Base-by-base conservation (phyloP, 495 filamentous ascomycete species). In the Penicillium alfredii region DNA sequence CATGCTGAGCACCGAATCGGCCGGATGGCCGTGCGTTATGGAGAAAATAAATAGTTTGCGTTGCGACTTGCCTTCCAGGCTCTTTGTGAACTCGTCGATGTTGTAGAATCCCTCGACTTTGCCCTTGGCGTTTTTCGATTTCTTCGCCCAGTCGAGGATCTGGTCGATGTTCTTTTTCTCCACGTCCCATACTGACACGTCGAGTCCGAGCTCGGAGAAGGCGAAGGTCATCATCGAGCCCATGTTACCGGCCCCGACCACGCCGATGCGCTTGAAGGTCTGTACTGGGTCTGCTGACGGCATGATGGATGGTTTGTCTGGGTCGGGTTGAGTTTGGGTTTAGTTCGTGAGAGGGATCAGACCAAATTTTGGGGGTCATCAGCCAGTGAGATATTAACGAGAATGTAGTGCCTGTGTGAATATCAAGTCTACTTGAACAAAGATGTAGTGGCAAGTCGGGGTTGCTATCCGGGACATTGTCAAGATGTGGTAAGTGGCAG, bases 161-260 rank as follows among this genome's bases (percentile, higher is more conserved):
- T 63, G 47, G 8, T 79, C 64, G 27, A 81, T 61, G 25, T 67
- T 72, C 3, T 67, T 40, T 19, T 63, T 57, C 1, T 60, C 65
- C 1, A 74, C 69, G 48, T 84, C 81, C 54, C 72, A 73, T 10
- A 84, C 54, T 3, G 66, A 76, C n/a, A 86, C 80, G 6, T 68
- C 55, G 14, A 80, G 56, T 4, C 72, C 78, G 2, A 76, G 48
- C 42, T 83, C 79, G 4, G 77, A 73, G 34, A 86, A 75, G 6
- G 77, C 68, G 15, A 83, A 66, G n/a, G 76, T 61, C 72, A 84
- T 79, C 45, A 71, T 73, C 11, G 72, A 72, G 35, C 80, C 78
- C 78, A 82, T 83, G 47, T 67, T 74, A n/a, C 77, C 77, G 45
- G 69, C 73, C 12, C 80, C 78, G 30, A 84, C 71, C 44, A 82